Base-by-base conservation (phyloP, 1,284 basidiomycete genomes). In the Porodaedalea pini region DNA sequence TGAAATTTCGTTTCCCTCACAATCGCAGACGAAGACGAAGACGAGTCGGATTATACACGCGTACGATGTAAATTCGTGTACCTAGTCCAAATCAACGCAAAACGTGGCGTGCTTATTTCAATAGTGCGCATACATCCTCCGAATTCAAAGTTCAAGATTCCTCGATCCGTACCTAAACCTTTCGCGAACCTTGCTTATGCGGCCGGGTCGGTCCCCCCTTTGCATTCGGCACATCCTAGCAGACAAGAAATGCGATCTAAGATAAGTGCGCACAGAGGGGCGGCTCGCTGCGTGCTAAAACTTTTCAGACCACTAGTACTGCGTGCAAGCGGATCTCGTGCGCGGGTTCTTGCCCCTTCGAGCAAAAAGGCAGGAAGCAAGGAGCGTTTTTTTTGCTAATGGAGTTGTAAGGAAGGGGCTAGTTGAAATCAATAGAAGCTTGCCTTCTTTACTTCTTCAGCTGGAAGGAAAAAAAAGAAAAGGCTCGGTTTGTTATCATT, bases 111-210 rank as follows among this genome's bases (percentile, higher is more conserved):
- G 32, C 13, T 34, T 34, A 34, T 34, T 34, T n/a, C 7, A 13
- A 34, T 34, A 34, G 13, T 13, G 13, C 6, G 13, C 32, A 34
- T 34, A 34, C 32, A 34, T 13, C 25, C 25, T 19, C 45, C 45
- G 25, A 47, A 15, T 47, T n/a, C 25, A 47, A 47, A 25, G 45
- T 15, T 47, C 45, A 19, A 47, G 45, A 47, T 47, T 47, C 32
- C 32, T 6, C 32, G 32, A 34, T 34, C 32, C n/a, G n/a, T n/a
- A 34, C 13, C 13, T 13, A 34, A 34, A 6, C 13, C 32, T 34
- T 34, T 34, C 32, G 32, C n/a, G n/a, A n/a, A n/a, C n/a, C n/a
- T n/a, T n/a, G n/a, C n/a, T n/a, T n/a, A n/a, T n/a, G n/a, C n/a
- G n/a, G n/a, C n/a, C n/a, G n/a, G n/a, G n/a, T n/a, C n/a, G n/a